Conservation (phyloP, 148 eudicot species). For the Linanthus parryae region DNA sequence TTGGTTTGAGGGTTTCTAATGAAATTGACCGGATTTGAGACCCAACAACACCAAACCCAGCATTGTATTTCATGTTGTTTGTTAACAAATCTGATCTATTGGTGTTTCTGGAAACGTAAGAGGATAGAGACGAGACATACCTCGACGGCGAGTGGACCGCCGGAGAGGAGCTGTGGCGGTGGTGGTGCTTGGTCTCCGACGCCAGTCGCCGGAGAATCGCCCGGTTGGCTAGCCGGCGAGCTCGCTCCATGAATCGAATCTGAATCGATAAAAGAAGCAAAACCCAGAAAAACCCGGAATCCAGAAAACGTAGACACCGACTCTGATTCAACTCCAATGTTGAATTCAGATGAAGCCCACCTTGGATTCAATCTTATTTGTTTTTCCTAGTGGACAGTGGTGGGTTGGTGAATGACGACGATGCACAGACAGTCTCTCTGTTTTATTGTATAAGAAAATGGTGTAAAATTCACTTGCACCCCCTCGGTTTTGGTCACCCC, state of each 20-base stretch:
- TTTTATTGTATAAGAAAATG: background rate
- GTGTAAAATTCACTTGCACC: background rate
- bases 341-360: background rate
- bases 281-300: too few species aligned
- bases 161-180: slow-evolving; percentile 15
- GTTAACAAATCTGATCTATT: slow-evolving; percentile 18
- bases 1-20: slow-evolving; percentile 66
- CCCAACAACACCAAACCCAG: slow-evolving; percentile 13
- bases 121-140: slow-evolving; percentile 66
- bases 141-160: slow-evolving; percentile 28
- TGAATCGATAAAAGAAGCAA: too few species aligned
- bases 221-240: slow-evolving; percentile 60
- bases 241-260: slow-evolving; percentile 58
- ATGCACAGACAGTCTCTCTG: too few species aligned
- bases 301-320: background rate
- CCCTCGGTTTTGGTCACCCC: background rate
- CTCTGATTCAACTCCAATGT: background rate
- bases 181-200: slow-evolving; percentile 35
- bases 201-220: slow-evolving; percentile 54
- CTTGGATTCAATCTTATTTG: slow-evolving; percentile 1
- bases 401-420: slow-evolving; percentile 26
- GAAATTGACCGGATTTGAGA: slow-evolving; percentile 56
- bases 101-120: slow-evolving; percentile 17
- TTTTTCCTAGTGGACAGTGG: slow-evolving; percentile 14
- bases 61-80: slow-evolving; percentile 21